Evolutionary conservation across 768 basidiomycete genomes (phyloP), one percentile per base, ranked within the genome.

Genomic region (Tylopilus subfusipes): DNA sequence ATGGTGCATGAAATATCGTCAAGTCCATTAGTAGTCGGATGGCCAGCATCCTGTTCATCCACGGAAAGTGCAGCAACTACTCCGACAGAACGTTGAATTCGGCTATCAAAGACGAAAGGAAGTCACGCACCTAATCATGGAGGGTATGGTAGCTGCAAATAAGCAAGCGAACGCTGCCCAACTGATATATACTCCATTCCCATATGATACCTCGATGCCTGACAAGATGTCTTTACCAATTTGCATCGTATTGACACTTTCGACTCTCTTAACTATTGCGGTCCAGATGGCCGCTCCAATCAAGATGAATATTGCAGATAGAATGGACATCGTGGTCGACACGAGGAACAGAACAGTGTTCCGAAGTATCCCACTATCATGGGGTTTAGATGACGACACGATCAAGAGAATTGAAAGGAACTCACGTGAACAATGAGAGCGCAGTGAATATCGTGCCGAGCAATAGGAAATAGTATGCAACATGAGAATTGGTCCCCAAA

Each of bases 21-120:
- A 50, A 52, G 59, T 53, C 54, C 51, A 53, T 58, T 48, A 50
- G 30, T 12, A 40, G 30, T 57, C n/a, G 58, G 61, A 66, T 70
- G 67, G 16, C 65, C 55, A 57, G 63, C 71, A 72, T 61, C 55
- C 51, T 50, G 36, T 46, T 74, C 64, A 88, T 72, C 88, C 85
- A 58, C 88, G 83, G 73, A 78, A 91, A 50, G 90, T 91, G 72
- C 87, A 90, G 63, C 88, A 91, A 60, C 89, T 91, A 58, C n/a
- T 27, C 42, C 38, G 25, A 58, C 6, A 19, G n/a, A 29, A 46
- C 21, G 12, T 24, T 52, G 25, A 54, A 48, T 39, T 42, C n/a
- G n/a, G 42, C 36, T 12, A 25, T 27, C 36, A 34, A 22, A 19
- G 22, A 19, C 7, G 8, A 49, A 21, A 39, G n/a, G 27, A 50